These are phyloP conservation scores for Fraxinus ornus DNA, from an alignment of 305 asterid species.

Conservation along the genomic window DNA sequence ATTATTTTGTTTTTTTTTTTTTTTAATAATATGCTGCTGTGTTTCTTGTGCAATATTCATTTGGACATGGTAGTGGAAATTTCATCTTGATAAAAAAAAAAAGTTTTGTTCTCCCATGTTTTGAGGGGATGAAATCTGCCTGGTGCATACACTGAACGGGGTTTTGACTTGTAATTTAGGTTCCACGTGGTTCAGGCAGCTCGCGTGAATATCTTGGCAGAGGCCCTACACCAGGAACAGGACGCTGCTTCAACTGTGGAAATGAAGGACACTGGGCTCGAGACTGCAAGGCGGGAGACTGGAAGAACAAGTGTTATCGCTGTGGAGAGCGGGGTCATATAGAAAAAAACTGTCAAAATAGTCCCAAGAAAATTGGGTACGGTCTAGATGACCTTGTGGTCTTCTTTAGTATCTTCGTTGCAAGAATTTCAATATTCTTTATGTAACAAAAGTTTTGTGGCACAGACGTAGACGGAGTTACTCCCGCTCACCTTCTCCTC, in stretches of 20 bases:
- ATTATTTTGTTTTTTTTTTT: too few species aligned
- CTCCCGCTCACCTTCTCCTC: slow-evolving; percentile 92
- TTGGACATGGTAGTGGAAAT: background rate
- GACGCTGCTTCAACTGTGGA: slow-evolving; percentile 97
- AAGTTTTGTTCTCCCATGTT: background rate
- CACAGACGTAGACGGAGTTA: slow-evolving; percentile 61
- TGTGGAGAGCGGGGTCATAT: slow-evolving; percentile 95
- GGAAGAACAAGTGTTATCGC: slow-evolving; percentile 96
- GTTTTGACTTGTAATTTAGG: slow-evolving; percentile 49
- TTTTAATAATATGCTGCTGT: background rate
- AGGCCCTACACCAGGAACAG: slow-evolving; percentile 97
- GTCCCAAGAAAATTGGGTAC: slow-evolving; percentile 82
- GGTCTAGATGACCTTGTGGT: background rate
- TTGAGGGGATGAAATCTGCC: background rate
- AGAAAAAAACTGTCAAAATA: slow-evolving; percentile 84
- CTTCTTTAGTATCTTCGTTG: background rate
- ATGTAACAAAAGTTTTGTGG: slow-evolving; percentile 20
- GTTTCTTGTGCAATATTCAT: background rate
- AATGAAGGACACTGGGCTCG: slow-evolving; percentile 99
- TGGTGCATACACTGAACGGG: background rate
- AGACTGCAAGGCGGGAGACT: slow-evolving; percentile 97
- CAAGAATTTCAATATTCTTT: background rate
- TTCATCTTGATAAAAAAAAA: background rate
- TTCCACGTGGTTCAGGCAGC: slow-evolving; percentile 94
- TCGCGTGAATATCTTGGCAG: slow-evolving; percentile 73